Percentiles rank a stretch among this genome's conserved stretches.
phyloP scores from a whole-genome alignment of 2,329 filamentous ascomycete genomes.

The Epichloe sp. region DNA sequence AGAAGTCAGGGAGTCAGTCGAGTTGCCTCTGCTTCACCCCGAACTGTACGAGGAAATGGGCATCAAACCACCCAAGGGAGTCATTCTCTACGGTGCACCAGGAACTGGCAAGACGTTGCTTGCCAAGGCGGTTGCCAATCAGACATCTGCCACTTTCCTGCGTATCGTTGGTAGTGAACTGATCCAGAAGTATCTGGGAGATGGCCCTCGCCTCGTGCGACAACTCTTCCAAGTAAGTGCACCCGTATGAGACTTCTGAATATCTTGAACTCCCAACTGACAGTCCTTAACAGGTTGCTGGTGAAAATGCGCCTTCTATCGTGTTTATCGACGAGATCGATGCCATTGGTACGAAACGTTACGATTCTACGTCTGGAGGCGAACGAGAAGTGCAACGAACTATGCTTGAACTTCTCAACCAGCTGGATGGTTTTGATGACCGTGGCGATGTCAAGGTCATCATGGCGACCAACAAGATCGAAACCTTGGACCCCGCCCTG shows the following conservation, averaged over 20 bases:
- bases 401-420: slow-evolving; percentile 96
- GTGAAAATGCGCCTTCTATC: slow-evolving; percentile 90
- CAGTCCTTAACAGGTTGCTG: slow-evolving; percentile 51
- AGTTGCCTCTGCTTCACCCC: slow-evolving; percentile 85
- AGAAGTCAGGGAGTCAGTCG: slow-evolving; percentile 96
- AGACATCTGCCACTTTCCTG: slow-evolving; percentile 96
- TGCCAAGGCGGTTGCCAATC: slow-evolving; percentile 94
- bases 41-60: slow-evolving; percentile 99
- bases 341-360: slow-evolving; percentile 96
- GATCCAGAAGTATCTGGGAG: slow-evolving; percentile 97
- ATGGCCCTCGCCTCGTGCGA: slow-evolving; percentile 85
- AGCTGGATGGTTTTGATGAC: slow-evolving; percentile 97
- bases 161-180: slow-evolving; percentile 94
- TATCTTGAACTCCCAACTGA: slow-evolving; percentile 2
- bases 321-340: slow-evolving; percentile 99
- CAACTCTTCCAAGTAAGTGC: slow-evolving; percentile 72
- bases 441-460: slow-evolving; percentile 98
- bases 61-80: slow-evolving; percentile 98
- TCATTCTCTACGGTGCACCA: slow-evolving; percentile 93
- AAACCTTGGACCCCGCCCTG: slow-evolving; percentile 87
- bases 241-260: neutral
- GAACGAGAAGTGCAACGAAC: slow-evolving; percentile 96
- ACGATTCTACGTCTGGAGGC: slow-evolving; percentile 92
- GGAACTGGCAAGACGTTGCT: slow-evolving; percentile 94
- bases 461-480: slow-evolving; percentile 99